Evolutionary conservation across 2,329 filamentous ascomycete genomes (phyloP), one percentile per base, ranked within the genome.

Genomic region (Arachnomyces sp.): DNA sequence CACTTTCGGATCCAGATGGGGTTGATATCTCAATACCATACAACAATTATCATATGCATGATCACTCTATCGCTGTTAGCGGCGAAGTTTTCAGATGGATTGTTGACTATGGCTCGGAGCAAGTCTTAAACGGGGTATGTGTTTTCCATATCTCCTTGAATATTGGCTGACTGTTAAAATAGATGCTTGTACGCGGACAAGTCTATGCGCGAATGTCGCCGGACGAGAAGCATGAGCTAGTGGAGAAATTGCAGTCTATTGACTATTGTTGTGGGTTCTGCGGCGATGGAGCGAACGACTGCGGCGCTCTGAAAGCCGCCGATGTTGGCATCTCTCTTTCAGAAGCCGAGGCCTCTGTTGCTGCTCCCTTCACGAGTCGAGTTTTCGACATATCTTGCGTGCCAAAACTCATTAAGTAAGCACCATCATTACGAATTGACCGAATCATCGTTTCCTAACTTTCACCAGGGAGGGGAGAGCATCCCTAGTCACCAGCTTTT

Each of bases 181-280:
- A 92, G 72, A 90, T 96, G 81, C 84, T 98, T 40, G 82, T 95
- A 28, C 78, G 77, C 39, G 89, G 90, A 17, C 90, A 92, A 62
- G 87, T 98, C 1, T 98, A 94, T 62, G 93, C 92, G 3, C 84
- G 92, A 52, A 98, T 98, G 92, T 96, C 90, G 2, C 93, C 92
- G 0, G 93, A 98, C 58, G 92, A 98, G 63, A 98, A 98, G 61
- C 89, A 95, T 57, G 93, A 98, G 61, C 72, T 98, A 2, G 88
- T 98, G 2, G 92, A 96, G 61, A 98, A 95, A 61, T 74, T 98
- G 3, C 93, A 98, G 60, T 90, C 85, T 52, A 87, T 98, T 48
- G 90, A 89, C 59, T 98, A 95, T 62, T 94, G 86, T 52, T 86
- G 81, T 50, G 92, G 92, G 18, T 98, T 98, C 66, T 98, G 92